Conservation (phyloP, 2,329 filamentous ascomycete genomes). For the Acarospora socialis region DNA sequence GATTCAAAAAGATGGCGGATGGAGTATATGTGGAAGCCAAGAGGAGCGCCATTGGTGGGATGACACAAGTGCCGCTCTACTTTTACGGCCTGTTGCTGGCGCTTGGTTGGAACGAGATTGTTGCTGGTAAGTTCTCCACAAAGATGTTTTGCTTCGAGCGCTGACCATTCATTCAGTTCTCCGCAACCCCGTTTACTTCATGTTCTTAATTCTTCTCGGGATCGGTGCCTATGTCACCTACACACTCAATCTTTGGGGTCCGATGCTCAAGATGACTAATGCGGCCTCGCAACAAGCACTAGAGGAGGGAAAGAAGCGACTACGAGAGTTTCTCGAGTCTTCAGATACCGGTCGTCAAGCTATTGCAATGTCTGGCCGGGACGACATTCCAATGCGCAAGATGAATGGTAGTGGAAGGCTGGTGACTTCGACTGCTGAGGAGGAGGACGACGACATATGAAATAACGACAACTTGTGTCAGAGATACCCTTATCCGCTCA, state of each 20-base stretch:
- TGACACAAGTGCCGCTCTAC: conserved; percentile 86
- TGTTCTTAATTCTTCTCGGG: conserved; percentile 65
- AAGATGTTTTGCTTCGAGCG: conserved; percentile 1
- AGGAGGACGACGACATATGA: conserved; percentile 11
- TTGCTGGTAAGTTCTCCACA: conserved; percentile 55
- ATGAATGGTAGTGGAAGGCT: conserved; percentile 10
- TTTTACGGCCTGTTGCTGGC: conserved; percentile 83
- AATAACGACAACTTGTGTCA: too few relatives aligned
- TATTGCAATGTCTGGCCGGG: conserved; percentile 50
- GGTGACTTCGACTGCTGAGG: conserved; percentile 3
- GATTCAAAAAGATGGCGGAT: conserved; percentile 97
- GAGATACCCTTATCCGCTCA: too few relatives aligned
- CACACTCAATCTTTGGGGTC: conserved; percentile 86
- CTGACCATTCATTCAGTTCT: conserved; percentile 47
- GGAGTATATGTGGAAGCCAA: conserved; percentile 98
- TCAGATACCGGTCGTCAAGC: conserved; percentile 76
- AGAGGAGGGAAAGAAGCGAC: conserved; percentile 80
- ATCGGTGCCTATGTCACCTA: conserved; percentile 79
- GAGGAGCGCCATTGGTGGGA: conserved; percentile 85
- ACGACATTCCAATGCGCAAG: conserved; percentile 11
- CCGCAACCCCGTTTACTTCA: conserved; percentile 83
- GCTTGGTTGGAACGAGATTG: conserved; percentile 96
- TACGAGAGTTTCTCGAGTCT: conserved; percentile 77
- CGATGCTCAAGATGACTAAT: conserved; percentile 88
- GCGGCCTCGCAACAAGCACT: conserved; percentile 75